A percentile compares a stretch with the other conserved stretches of the same genome.
These are phyloP conservation scores for Sphaerulina populicola DNA, from an alignment of 2,329 filamentous ascomycete genomes.

Conservation along the genomic window DNA sequence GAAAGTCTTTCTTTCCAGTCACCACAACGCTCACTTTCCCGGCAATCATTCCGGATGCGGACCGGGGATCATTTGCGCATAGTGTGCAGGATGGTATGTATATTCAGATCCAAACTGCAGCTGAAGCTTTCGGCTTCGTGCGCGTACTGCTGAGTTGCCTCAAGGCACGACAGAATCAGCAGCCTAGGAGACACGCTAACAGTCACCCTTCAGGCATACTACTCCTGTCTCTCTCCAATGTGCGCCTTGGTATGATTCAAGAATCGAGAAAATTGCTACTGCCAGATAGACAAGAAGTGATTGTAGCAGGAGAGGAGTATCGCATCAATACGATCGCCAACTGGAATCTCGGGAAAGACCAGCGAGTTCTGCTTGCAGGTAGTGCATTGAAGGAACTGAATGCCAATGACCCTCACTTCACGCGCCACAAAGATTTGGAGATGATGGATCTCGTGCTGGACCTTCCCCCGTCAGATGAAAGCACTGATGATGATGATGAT, in stretches of 20 bases:
- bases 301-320: constrained; percentile 46
- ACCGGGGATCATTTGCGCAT: constrained; percentile 31
- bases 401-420: constrained; percentile 76
- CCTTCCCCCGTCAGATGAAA: constrained; percentile 8
- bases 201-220: constrained; percentile 38
- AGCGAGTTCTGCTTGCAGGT: constrained; percentile 71
- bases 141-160: no score
- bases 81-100: constrained; percentile 45
- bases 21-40: constrained; percentile 65
- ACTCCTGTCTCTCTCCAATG: constrained; percentile 52
- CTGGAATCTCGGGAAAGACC: constrained; percentile 73
- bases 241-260: constrained; percentile 59
- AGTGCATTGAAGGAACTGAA: constrained; percentile 60
- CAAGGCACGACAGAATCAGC: no score
- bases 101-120: no score
- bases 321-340: constrained; percentile 74
- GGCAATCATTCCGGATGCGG: constrained; percentile 32
- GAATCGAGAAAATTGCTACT: constrained; percentile 44
- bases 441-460: constrained; percentile 68
- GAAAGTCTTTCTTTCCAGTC: constrained; percentile 29
- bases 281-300: constrained; percentile 25
- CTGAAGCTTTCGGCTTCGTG: no score
- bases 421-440: constrained; percentile 62
- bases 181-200: no score
- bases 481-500: no score